Conservation (phyloP, 2,329 filamentous ascomycete species). For the Fusarium sp. region DNA sequence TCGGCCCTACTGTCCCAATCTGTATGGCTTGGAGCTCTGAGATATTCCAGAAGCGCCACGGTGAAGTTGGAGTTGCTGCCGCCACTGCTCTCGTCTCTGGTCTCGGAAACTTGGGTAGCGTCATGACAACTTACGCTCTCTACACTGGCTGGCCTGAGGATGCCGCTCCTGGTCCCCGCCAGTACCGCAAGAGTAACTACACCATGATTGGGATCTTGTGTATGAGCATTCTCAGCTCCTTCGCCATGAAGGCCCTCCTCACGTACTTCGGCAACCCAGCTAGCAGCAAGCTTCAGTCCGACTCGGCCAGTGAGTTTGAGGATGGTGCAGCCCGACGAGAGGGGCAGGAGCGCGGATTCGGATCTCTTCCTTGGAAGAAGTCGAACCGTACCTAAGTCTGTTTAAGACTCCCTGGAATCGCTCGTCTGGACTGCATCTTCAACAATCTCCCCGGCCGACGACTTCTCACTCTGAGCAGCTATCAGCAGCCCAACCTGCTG, state of each 20-base stretch:
- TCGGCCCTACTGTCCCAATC: slow-evolving; percentile 91
- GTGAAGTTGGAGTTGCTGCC: slow-evolving; percentile 90
- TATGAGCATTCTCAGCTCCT: slow-evolving; percentile 79
- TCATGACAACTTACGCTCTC: slow-evolving; percentile 88
- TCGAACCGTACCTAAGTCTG: slow-evolving; percentile 44
- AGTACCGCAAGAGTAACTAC: slow-evolving; percentile 86
- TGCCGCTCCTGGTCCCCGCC: slow-evolving; percentile 73
- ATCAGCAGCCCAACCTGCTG: slow-evolving; percentile 57
- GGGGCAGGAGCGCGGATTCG: slow-evolving; percentile 69
- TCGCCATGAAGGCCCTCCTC: slow-evolving; percentile 76
- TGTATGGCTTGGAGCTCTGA: slow-evolving; percentile 95
- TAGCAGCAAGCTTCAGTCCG: slow-evolving; percentile 60
- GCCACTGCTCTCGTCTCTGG: slow-evolving; percentile 89
- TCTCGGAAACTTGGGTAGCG: slow-evolving; percentile 86
- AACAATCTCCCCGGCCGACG: slow-evolving; percentile 46
- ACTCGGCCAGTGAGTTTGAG: slow-evolving; percentile 62
- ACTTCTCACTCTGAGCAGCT: slow-evolving; percentile 24
- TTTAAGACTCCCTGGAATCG: slow-evolving; percentile 23
- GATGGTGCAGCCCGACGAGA: slow-evolving; percentile 74
- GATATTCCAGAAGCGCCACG: slow-evolving; percentile 89
- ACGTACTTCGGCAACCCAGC: slow-evolving; percentile 68
- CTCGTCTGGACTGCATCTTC: slow-evolving; percentile 45
- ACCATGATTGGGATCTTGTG: slow-evolving; percentile 89
- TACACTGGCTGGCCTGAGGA: slow-evolving; percentile 90
- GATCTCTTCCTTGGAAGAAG: slow-evolving; percentile 56